Base-by-base conservation (phyloP, 345 rosid genomes). In the Salix suchowensis region DNA sequence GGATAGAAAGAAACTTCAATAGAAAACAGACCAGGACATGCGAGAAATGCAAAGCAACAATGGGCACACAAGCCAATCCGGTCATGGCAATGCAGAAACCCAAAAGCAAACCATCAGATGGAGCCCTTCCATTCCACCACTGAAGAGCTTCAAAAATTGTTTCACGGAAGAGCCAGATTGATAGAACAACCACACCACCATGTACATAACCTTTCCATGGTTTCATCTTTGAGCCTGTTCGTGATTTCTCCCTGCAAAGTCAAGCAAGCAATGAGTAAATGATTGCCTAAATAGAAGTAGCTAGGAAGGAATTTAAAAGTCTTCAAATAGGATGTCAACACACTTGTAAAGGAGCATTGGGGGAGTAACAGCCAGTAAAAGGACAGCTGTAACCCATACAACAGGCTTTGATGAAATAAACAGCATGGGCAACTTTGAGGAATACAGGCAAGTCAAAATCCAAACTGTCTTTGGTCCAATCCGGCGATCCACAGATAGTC, bases 171-270 rank as follows among this genome's bases (percentile, higher is more conserved):
- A 92, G 87, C 98, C 98, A 96, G 71, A 96, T 94, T 6, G 98
- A 89, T 60, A 94, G 64, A 71, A 94, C 88, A 85, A 96, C 93
- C 77, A 96, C 94, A 67, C 78, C 65, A 40, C 94, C 95, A 84
- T 96, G 99, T 28, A 81, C 86, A 86, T 92, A 96, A 82, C 97
- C 99, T 86, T 96, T 98, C 97, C 98, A 96, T 79, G 91, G 85
- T 88, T 91, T 96, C 99, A 96, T 96, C 86, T 89, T 96, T 65
- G 95, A 88, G 73, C 87, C 91, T 77, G 92, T 80, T 82, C 91
- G 88, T 11, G 95, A 83, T 87, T 89, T 93, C 72, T 92, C 95
- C 88, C 99, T 92, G 88, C 79, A 86, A 73, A 67, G 73, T 84
- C 70, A 80, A 86, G 70, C 81, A 75, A 55, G 72, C 39, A 66